phyloP scores from a whole-genome alignment of 768 basidiomycete species.

The Ramaria sp. region DNA sequence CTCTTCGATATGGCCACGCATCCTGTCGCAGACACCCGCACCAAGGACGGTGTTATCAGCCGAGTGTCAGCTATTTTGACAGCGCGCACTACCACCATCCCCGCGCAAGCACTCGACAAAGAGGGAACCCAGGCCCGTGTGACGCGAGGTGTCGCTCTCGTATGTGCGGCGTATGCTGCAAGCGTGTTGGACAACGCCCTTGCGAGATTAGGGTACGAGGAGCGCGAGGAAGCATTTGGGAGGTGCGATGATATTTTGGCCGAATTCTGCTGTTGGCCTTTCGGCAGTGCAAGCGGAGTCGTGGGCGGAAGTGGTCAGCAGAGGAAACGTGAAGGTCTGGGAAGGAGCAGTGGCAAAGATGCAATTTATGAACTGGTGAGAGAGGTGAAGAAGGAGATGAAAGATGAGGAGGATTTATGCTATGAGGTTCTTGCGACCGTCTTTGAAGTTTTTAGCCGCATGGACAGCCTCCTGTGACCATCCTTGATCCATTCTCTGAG shows the following conservation, averaged over 20 bases:
- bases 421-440: slow-evolving; percentile 92
- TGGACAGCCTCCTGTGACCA: slow-evolving; percentile 68
- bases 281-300: slow-evolving; percentile 28
- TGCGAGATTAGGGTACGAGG: slow-evolving; percentile 80
- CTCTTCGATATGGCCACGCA: slow-evolving; percentile 99
- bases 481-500: too few species aligned
- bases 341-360: slow-evolving; percentile 44
- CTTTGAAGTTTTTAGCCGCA: slow-evolving; percentile 82
- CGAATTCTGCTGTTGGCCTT: slow-evolving; percentile 89
- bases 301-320: slow-evolving; percentile 15
- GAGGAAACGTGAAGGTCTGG: slow-evolving; percentile 25
- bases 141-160: slow-evolving; percentile 73
- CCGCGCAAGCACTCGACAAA: slow-evolving; percentile 60
- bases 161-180: slow-evolving; percentile 88
- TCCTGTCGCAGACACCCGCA: slow-evolving; percentile 87
- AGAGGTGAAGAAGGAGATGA: slow-evolving; percentile 65
- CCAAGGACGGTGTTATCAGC: slow-evolving; percentile 74
- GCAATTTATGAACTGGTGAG: slow-evolving; percentile 62
- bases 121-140: slow-evolving; percentile 75
- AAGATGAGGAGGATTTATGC: slow-evolving; percentile 54
- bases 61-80: slow-evolving; percentile 75
- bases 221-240: slow-evolving; percentile 86
- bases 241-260: slow-evolving; percentile 90
- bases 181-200: slow-evolving; percentile 94
- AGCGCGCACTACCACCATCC: slow-evolving; percentile 70